phyloP scores from a whole-genome alignment of 768 basidiomycete genomes.

The Hericium erinaceus region DNA sequence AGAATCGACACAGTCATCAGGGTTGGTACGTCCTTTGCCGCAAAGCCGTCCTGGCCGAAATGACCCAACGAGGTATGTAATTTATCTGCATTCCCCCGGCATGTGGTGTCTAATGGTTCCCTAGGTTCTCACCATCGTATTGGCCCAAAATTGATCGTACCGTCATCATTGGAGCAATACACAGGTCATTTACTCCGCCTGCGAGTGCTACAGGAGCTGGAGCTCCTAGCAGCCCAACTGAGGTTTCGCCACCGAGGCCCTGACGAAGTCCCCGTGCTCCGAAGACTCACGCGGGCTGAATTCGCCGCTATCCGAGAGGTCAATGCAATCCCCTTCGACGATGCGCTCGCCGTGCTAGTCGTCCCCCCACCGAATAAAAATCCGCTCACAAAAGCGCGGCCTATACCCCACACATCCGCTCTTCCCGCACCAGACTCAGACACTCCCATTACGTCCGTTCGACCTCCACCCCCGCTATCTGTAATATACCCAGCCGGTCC shows the following conservation, averaged over 20 bases:
- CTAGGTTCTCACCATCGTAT: not conserved
- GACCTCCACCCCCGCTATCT: conserved; percentile 20
- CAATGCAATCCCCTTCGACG: conserved; percentile 36
- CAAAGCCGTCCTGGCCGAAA: conserved; percentile 34
- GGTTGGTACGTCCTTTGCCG: conserved; percentile 55
- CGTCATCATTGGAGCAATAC: conserved; percentile 41
- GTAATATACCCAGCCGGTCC: conserved; percentile 18
- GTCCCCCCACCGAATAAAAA: conserved; percentile 58
- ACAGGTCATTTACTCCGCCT: conserved; percentile 60
- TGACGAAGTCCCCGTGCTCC: conserved; percentile 32
- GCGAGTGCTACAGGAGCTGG: conserved; percentile 68
- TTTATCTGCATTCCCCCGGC: not conserved
- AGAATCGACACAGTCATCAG: conserved; percentile 32
- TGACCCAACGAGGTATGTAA: conserved; percentile 29
- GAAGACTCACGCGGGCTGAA: conserved; percentile 57
- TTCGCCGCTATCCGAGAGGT: conserved; percentile 39
- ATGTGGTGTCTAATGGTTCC: not conserved
- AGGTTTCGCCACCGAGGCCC: conserved; percentile 20
- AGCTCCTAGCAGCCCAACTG: conserved; percentile 42
- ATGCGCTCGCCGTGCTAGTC: conserved; percentile 59
- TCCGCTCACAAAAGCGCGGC: conserved; percentile 34
- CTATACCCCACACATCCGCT: conserved; percentile 16
- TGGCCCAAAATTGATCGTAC: conserved; percentile 22
- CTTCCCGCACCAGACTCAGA: conserved; percentile 5
- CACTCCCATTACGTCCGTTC: not conserved